Percentiles rank a stretch among this genome's conserved stretches.
Conservation (phyloP, 495 filamentous ascomycete species). For the Aspergillus mulundensis region DNA sequence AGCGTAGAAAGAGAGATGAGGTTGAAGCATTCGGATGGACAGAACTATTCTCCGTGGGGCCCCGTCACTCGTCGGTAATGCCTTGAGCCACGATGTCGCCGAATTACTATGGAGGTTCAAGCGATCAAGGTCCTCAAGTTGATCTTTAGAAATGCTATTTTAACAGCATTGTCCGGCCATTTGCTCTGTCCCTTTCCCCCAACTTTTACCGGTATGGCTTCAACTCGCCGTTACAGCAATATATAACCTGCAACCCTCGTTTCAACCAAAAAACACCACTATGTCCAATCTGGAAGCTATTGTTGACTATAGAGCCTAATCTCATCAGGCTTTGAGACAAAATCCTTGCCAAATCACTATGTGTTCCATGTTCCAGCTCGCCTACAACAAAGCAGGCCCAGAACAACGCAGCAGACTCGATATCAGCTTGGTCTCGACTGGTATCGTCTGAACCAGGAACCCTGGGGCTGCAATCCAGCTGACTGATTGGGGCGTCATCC, state of each 20-base stretch:
- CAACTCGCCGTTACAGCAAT: neutral
- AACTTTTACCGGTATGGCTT: neutral
- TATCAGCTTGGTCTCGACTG: neutral
- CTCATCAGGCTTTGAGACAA: too few species aligned
- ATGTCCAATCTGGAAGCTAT: neutral
- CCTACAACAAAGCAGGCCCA: neutral
- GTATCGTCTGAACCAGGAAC: conserved; percentile 5
- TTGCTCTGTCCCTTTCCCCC: too few species aligned
- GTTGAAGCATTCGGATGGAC: conserved; percentile 17
- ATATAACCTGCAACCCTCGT: neutral
- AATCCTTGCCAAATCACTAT: neutral
- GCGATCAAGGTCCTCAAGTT: neutral
- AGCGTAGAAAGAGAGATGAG: conserved; percentile 11
- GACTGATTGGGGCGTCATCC: conserved; percentile 1
- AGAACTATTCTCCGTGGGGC: conserved; percentile 21
- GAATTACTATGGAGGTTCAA: too few species aligned
- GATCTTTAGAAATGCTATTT: neutral
- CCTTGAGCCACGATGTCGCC: neutral
- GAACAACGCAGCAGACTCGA: conserved; percentile 5
- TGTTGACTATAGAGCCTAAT: too few species aligned
- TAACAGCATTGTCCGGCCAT: neutral
- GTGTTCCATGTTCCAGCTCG: neutral
- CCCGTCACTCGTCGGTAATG: conserved; percentile 7
- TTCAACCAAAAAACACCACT: neutral
- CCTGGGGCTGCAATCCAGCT: neutral